These are phyloP conservation scores for Fusarium sp. DNA, from an alignment of 2,329 filamentous ascomycete species.

Conservation along the genomic window DNA sequence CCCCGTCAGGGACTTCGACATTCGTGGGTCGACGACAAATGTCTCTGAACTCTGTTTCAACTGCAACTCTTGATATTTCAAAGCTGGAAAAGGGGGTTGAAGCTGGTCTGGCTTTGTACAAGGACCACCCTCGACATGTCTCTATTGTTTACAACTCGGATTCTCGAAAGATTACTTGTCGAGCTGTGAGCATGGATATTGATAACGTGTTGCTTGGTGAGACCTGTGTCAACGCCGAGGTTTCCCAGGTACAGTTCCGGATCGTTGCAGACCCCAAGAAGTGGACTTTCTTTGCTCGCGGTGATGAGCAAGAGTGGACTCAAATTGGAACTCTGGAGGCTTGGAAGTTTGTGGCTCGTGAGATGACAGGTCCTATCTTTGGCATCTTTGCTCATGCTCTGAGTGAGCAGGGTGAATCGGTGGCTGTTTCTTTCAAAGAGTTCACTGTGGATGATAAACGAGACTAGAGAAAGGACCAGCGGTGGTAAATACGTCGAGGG, in stretches of 20 bases:
- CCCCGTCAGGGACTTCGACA: slow-evolving; percentile 4
- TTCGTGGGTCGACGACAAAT: slow-evolving; percentile 14
- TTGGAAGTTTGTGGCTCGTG: slow-evolving; percentile 2
- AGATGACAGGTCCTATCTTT: slow-evolving; percentile 23
- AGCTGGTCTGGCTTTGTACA: slow-evolving; percentile 18
- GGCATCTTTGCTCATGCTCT: slow-evolving; percentile 9
- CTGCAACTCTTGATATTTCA: not conserved
- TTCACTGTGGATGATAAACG: not conserved
- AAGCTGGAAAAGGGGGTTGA: not conserved
- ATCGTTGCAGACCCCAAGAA: slow-evolving; percentile 5
- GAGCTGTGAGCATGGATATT: not conserved
- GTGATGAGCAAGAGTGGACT: not conserved
- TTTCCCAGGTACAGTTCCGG: not conserved
- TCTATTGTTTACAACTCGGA: slow-evolving; percentile 3
- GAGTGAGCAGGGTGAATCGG: not conserved
- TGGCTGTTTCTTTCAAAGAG: not conserved
- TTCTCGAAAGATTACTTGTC: not conserved
- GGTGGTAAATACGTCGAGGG: not conserved
- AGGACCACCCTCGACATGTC: slow-evolving; percentile 17
- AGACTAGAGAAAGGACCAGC: not conserved
- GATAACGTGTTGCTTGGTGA: not conserved
- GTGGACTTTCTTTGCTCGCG: slow-evolving; percentile 2
- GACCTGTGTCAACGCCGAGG: not conserved
- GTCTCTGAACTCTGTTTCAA: slow-evolving; percentile 14
- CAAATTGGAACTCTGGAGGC: slow-evolving; percentile 7